Evolutionary conservation across 441 rosid species (phyloP), one percentile per base, ranked within the genome.

Genomic region (Aquilaria agallochum): DNA sequence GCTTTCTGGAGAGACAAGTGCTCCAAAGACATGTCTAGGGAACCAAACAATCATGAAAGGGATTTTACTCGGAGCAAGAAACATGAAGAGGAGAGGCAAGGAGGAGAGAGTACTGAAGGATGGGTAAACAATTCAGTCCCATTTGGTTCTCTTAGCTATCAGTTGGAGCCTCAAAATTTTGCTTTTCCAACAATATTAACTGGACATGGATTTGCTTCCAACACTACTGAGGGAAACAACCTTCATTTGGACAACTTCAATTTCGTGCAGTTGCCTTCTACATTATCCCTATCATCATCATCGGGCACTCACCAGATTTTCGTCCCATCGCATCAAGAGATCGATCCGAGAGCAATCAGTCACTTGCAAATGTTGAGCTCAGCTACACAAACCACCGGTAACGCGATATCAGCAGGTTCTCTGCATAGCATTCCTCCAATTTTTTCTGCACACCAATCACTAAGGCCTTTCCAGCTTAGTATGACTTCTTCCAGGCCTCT

Each of bases 361-460:
- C 92, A 79, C n/a, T 79, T 81, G 56, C 94, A 83, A 46, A 68
- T 79, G 81, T 68, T 77, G 77, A 73, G 76, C 65, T 65, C 86
- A 44, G 70, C 59, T 63, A 71, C 84, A 15, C 93, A 84, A 53
- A 75, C 42, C 5, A 36, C 5, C 42, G 27, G 27, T 20, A 36
- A 36, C 7, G 42, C 7, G 42, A 36, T 20, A 20, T 20, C 27
- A 20, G 27, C 27, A 20, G 27, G 27, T 20, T 20, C 27, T 20
- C 27, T 20, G 27, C 27, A 20, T 20, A 20, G 3, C 2, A 1
- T 36, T 36, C 42, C 42, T 36, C 42, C 42, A 36, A 4, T 36
- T 36, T 36, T 36, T 8, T 2, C 42, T 36, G 42, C 42, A 3
- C 42, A 36, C 5, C 42, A 36, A 36, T 36, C 42, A 36, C 42